Evolutionary conservation across 2,329 filamentous ascomycete genomes (phyloP), one percentile per base, ranked within the genome.

Genomic region (Beauveria brongniartii): DNA sequence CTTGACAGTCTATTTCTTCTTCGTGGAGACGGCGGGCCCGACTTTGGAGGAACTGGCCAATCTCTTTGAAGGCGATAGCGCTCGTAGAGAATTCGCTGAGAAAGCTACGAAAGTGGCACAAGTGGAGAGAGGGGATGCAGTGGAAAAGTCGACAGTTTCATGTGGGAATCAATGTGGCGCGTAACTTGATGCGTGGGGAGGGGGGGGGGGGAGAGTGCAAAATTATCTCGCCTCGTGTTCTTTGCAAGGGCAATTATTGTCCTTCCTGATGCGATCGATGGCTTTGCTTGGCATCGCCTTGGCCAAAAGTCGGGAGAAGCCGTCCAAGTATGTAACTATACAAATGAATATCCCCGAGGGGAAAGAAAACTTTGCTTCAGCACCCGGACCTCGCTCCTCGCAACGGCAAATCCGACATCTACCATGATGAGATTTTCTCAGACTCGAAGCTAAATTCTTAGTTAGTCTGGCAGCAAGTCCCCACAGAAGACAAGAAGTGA

Each of bases 1-100:
- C 62, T 5, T 73, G 24, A 64, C 73, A 6, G 72, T 75, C 0
- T 77, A 74, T 62, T 74, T 77, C 62, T 75, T 74, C 64, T 76
- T 75, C 46, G 69, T 73, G 0, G 74, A 76, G 64, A 76, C 73
- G 0, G 66, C 69, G 1, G 74, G 73, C 0, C 71, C 70, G 5
- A 74, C 72, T 1, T 61, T 74, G n/a, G 72, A 74, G 56, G 72
- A 74, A 55, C 47, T 74, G 9, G 64, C 71, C 0, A 70, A 67
- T 44, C 57, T 67, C 14, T 67, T 67, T 51, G 65, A 67, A 37
- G 65, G 65, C 7, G 59, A 64, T 24, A 14, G 53, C 12, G 62
- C 41, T 12, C 60, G 62, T 18, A 53, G 50, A 54, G 54, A 63
- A 28, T 59, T 63, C 40, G 58, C 55, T 37, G 62, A 65, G 20